Percentiles rank a stretch among this genome's conserved stretches.
These are phyloP conservation scores for Phytopythium delawarense DNA, from an alignment of 352 stramenopile genomes.

Conservation along the genomic window DNA sequence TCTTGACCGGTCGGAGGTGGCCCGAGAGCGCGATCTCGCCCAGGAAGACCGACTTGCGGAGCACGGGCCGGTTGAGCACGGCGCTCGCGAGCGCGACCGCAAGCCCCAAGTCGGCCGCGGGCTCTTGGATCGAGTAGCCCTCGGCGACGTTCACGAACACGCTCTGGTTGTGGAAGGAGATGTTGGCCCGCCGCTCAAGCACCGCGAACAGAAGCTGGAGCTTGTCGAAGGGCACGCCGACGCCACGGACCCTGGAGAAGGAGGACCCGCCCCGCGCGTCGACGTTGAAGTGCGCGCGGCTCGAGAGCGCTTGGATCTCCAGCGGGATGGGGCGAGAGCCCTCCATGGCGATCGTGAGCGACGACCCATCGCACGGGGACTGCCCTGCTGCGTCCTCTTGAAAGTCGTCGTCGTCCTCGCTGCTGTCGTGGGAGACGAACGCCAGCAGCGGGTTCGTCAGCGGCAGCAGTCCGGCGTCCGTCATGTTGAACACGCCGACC, in stretches of 20 bases:
- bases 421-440: slow-evolving; percentile 57
- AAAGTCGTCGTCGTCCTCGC: slow-evolving; percentile 23
- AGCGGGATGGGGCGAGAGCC: slow-evolving; percentile 91
- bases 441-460: slow-evolving; percentile 74
- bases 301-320: slow-evolving; percentile 93
- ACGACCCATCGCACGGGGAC: slow-evolving; percentile 64
- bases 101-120: slow-evolving; percentile 70
- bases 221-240: slow-evolving; percentile 85
- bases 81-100: slow-evolving; percentile 72
- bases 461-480: slow-evolving; percentile 69
- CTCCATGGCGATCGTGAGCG: slow-evolving; percentile 92
- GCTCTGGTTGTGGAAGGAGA: slow-evolving; percentile 74
- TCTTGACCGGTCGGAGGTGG: slow-evolving; percentile 74
- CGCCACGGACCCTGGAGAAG: slow-evolving; percentile 62
- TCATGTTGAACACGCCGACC: slow-evolving; percentile 97
- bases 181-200: slow-evolving; percentile 88
- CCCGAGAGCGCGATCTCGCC: slow-evolving; percentile 80
- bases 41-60: slow-evolving; percentile 56
- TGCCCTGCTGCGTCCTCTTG: slow-evolving; percentile 10
- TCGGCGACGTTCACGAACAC: slow-evolving; percentile 87
- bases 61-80: slow-evolving; percentile 52
- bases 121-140: slow-evolving; percentile 80
- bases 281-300: slow-evolving; percentile 39
- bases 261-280: slow-evolving; percentile 21
- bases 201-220: slow-evolving; percentile 94